phyloP scores from a whole-genome alignment of 345 rosid species.

The Excoecaria agallocha region DNA sequence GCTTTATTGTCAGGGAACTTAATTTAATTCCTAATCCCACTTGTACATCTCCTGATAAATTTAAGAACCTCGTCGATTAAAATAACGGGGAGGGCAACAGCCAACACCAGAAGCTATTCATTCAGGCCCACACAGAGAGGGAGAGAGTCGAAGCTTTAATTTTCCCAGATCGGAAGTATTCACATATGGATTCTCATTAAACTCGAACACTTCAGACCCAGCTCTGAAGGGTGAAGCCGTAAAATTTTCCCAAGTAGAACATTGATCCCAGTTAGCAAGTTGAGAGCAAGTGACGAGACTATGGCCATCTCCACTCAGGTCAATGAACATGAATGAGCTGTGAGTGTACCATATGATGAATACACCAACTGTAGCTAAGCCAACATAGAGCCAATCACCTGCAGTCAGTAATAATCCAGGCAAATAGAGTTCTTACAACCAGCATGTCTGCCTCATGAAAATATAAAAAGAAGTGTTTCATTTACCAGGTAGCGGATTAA shows the following conservation, averaged over 20 bases:
- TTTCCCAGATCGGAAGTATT: conserved; percentile 77
- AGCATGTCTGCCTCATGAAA: not conserved
- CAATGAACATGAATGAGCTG: conserved; percentile 65
- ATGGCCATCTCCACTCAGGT: conserved; percentile 91
- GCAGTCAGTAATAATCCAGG: conserved; percentile 4
- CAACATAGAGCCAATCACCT: conserved; percentile 96
- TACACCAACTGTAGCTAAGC: conserved; percentile 86
- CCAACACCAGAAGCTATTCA: too few species aligned
- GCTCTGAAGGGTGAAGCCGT: conserved; percentile 72
- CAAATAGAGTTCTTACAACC: not conserved
- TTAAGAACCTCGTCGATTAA: too few species aligned
- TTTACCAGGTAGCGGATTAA: conserved; percentile 89
- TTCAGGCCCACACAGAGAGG: conserved; percentile 82
- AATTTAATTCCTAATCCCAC: too few species aligned
- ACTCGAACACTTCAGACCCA: conserved; percentile 50
- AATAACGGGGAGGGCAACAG: too few species aligned
- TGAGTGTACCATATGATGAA: conserved; percentile 95
- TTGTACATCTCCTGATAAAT: too few species aligned
- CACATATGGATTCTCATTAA: conserved; percentile 70
- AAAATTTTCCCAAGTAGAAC: conserved; percentile 71
- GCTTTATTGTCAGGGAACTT: conserved; percentile 15
- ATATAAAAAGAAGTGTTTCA: not conserved
- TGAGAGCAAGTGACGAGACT: conserved; percentile 76
- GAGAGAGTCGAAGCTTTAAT: conserved; percentile 89
- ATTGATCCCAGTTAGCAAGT: conserved; percentile 81